Percentiles rank a stretch among this genome's conserved stretches.
phyloP scores from a whole-genome alignment of 805 yeast genomes.

The Candida patagonica region DNA sequence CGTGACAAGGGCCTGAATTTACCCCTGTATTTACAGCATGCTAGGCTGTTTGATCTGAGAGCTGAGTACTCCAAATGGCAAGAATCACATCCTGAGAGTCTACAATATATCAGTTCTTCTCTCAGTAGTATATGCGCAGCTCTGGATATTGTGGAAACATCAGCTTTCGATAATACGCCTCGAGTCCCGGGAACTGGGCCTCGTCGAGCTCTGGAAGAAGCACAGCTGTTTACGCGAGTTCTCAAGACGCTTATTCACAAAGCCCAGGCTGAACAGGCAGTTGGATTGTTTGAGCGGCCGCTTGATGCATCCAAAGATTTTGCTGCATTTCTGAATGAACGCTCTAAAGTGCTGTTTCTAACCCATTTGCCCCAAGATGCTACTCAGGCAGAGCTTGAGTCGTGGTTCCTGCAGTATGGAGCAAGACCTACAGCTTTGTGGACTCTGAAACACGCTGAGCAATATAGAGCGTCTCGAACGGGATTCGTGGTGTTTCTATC shows the following conservation, averaged over 20 bases:
- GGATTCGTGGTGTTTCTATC: constrained; percentile 82
- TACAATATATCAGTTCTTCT: constrained; percentile 23
- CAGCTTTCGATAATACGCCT: constrained; percentile 16
- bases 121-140: constrained; percentile 37
- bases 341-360: constrained; percentile 69
- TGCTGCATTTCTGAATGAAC: constrained; percentile 54
- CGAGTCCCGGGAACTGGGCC: constrained; percentile 16
- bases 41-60: constrained; percentile 66
- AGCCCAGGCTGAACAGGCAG: not conserved
- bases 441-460: constrained; percentile 63
- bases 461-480: constrained; percentile 42
- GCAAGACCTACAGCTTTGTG: constrained; percentile 83
- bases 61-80: constrained; percentile 71
- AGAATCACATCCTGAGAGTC: constrained; percentile 40
- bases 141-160: constrained; percentile 32
- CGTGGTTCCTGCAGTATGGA: constrained; percentile 85
- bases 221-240: constrained; percentile 36
- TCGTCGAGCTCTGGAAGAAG: constrained; percentile 39
- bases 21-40: constrained; percentile 67
- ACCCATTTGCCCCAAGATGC: constrained; percentile 78
- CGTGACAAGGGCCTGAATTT: constrained; percentile 62
- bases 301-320: constrained; percentile 71
- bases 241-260: constrained; percentile 22
- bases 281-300: constrained; percentile 58
- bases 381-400: constrained; percentile 81